Conservation (phyloP, 2,329 filamentous ascomycete genomes). For the Periconia digitata region DNA sequence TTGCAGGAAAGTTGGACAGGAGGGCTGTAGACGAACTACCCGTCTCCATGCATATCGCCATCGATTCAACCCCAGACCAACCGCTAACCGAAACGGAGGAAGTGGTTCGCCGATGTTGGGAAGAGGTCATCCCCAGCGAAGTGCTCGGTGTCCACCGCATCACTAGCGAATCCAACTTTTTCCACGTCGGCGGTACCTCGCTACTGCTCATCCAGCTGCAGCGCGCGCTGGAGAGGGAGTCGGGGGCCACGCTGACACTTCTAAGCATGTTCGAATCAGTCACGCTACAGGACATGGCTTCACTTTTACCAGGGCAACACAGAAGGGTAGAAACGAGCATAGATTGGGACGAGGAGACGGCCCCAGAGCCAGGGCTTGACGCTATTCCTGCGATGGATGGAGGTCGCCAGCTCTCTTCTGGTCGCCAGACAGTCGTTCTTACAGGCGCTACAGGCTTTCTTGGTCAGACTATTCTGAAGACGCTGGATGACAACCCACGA, state of each 20-base stretch:
- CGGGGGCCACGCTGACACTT: background rate
- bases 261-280: background rate
- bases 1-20: no score
- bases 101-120: no score
- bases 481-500: background rate
- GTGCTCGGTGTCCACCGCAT: background rate
- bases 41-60: no score
- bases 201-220: conserved; percentile 45
- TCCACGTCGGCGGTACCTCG: conserved; percentile 46
- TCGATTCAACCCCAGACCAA: no score
- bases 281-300: background rate
- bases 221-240: background rate
- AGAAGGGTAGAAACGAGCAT: background rate
- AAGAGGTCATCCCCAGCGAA: no score
- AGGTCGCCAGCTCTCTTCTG: no score
- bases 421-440: conserved; percentile 3
- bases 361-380: background rate
- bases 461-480: conserved; percentile 3
- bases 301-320: no score
- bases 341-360: background rate
- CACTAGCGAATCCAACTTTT: conserved; percentile 38
- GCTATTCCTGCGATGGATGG: background rate
- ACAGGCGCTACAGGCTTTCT: conserved; percentile 12
- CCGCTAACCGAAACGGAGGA: background rate
- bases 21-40: no score